phyloP scores from a whole-genome alignment of 306 rosid genomes.

The Astragalus membranaceus region DNA sequence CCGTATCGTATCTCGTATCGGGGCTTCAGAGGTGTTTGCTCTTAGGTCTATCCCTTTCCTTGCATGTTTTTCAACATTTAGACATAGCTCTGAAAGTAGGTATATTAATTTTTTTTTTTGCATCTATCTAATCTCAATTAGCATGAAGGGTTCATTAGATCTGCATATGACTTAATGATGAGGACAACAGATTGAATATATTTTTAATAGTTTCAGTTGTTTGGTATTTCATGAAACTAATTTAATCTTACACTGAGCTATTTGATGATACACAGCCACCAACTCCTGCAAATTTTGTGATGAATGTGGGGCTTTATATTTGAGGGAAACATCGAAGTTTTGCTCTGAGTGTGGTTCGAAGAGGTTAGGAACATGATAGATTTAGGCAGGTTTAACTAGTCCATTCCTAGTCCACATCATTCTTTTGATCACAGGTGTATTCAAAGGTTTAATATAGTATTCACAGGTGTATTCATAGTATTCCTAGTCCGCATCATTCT shows the following conservation, averaged over 20 bases:
- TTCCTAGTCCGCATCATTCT: too few relatives aligned
- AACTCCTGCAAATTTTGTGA: constrained; percentile 87
- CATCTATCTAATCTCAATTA: too few relatives aligned
- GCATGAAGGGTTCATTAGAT: too few relatives aligned
- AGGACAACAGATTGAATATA: neutral
- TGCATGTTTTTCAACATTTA: too few relatives aligned
- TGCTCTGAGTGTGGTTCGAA: constrained; percentile 91
- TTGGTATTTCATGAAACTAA: neutral
- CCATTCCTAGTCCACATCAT: neutral
- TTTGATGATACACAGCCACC: constrained; percentile 48
- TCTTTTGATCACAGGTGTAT: constrained; percentile 9
- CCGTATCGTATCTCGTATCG: too few relatives aligned
- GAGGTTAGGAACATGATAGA: constrained; percentile 60
- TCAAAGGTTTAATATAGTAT: neutral
- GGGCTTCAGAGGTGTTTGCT: too few relatives aligned
- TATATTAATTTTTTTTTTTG: too few relatives aligned
- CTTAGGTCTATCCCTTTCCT: too few relatives aligned
- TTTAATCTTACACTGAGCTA: neutral
- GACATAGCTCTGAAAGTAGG: too few relatives aligned
- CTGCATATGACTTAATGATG: too few relatives aligned
- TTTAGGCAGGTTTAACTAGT: neutral
- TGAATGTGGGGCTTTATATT: constrained; percentile 80
- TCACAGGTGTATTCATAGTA: too few relatives aligned
- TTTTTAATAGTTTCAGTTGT: neutral
- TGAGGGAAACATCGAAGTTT: constrained; percentile 89